These are phyloP conservation scores for Ceratobasidium sp. DNA, from an alignment of 1,284 basidiomycete species.

Conservation along the genomic window DNA sequence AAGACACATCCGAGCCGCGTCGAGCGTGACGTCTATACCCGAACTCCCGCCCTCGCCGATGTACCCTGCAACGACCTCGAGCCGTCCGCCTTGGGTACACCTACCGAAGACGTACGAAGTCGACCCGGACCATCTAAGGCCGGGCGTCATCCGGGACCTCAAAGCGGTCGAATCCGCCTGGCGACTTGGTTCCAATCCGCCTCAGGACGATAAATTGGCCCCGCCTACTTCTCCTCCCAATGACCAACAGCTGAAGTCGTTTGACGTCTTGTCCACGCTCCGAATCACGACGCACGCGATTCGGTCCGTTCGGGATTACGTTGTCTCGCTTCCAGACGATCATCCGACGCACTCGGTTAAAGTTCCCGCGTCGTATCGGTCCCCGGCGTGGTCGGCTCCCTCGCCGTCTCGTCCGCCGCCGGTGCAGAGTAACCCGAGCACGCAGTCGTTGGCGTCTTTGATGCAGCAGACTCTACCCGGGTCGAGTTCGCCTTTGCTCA, in stretches of 20 bases:
- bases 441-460: background rate
- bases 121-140: slow-evolving; percentile 78
- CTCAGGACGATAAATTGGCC: slow-evolving; percentile 33
- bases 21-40: slow-evolving; percentile 61
- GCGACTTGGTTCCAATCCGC: slow-evolving; percentile 60
- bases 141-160: slow-evolving; percentile 79
- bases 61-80: slow-evolving; percentile 60
- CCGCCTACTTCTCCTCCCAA: slow-evolving; percentile 1
- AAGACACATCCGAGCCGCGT: slow-evolving; percentile 60
- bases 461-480: slow-evolving; percentile 15
- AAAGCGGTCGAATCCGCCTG: slow-evolving; percentile 71
- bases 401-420: background rate
- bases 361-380: background rate
- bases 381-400: slow-evolving; percentile 29
- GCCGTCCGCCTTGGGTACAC: slow-evolving; percentile 59
- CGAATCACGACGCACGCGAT: slow-evolving; percentile 83
- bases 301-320: slow-evolving; percentile 83
- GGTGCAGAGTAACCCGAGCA: slow-evolving; percentile 10
- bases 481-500: background rate
- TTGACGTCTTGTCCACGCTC: slow-evolving; percentile 76
- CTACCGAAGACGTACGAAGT: slow-evolving; percentile 75
- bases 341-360: slow-evolving; percentile 39
- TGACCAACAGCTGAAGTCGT: too few relatives aligned
- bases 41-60: slow-evolving; percentile 78
- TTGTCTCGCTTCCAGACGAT: slow-evolving; percentile 83